A percentile compares a stretch with the other conserved stretches of the same genome.
These are phyloP conservation scores for Ceratocystis harringtonii DNA, from an alignment of 2,329 filamentous ascomycete species.

Conservation along the genomic window DNA sequence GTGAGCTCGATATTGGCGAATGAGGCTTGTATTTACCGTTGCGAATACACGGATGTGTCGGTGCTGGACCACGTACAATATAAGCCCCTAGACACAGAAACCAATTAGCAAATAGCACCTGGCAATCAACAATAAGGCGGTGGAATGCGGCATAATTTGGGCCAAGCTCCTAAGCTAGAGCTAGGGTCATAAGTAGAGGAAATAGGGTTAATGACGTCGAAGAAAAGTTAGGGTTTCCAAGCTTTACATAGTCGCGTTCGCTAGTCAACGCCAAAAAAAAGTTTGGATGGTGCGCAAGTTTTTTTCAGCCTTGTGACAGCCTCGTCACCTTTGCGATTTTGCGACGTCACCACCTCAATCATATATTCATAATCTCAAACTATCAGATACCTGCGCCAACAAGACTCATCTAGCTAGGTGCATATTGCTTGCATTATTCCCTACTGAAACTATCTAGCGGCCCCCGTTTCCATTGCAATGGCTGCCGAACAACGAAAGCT, in stretches of 20 bases:
- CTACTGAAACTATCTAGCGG: not conserved
- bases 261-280: conserved; percentile 7
- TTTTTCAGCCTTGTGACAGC: conserved; percentile 12
- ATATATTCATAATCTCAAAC: not conserved
- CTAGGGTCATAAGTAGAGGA: not conserved
- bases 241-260: not conserved
- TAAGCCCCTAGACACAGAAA: not conserved
- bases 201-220: not conserved
- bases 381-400: not conserved
- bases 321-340: not conserved
- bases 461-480: conserved; percentile 37
- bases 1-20: not conserved
- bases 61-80: too few relatives aligned
- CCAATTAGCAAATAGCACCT: conserved; percentile 10
- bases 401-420: not conserved
- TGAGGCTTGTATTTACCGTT: not conserved
- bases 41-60: not conserved
- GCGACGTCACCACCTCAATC: not conserved
- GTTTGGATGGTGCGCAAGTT: conserved; percentile 5
- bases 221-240: not conserved
- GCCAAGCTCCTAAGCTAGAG: conserved; percentile 13
- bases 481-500: conserved; percentile 96
- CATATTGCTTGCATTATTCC: not conserved
- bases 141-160: conserved; percentile 18
- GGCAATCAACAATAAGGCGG: conserved; percentile 11